Base-by-base conservation (phyloP, 495 filamentous ascomycete species). In the Penicillium maclennaniae region DNA sequence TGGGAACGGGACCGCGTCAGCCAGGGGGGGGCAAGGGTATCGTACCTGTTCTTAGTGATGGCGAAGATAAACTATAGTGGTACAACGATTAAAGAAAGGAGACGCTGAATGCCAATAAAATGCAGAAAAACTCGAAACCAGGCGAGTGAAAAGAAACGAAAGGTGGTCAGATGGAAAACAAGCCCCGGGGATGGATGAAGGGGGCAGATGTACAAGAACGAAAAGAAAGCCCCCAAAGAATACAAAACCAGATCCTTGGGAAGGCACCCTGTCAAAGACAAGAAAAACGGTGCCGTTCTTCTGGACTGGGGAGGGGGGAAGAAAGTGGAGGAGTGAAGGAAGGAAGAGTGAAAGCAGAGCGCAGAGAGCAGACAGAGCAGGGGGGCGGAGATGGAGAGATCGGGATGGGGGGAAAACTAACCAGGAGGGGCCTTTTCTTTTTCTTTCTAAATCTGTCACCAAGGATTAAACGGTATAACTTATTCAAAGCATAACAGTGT, bases 21-120 rank as follows among this genome's bases (percentile, higher is more conserved):
- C 54, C 54, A 64, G 53, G 58, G 56, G 60, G 43, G 37, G 39
- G 42, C 8, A 17, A 16, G 19, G 48, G 41, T 16, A 47, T 27
- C 62, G 55, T 67, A 74, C 71, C 71, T 73, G 67, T 57, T 72
- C 65, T 71, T 66, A 68, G 40, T 68, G 64, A 61, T 62, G 59
- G 56, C 23, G 58, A 55, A 51, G 52, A 66, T 67, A 57, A 55
- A 61, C 26, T 70, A 73, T 69, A 69, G 60, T 68, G 56, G 60
- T 73, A 72, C 69, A 73, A 62, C 51, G 51, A 68, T 64, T 59
- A 64, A 65, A 61, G 51, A 25, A 51, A 46, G 45, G 49, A 50
- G 53, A 63, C 57, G 60, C 55, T 61, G n/a, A 49, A 65, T 60
- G 60, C 56, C 63, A 65, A 58, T 44, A 60, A 40, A 60, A 71